Conservation (phyloP, 2,329 filamentous ascomycete genomes). For the Epicoccum nigrum region DNA sequence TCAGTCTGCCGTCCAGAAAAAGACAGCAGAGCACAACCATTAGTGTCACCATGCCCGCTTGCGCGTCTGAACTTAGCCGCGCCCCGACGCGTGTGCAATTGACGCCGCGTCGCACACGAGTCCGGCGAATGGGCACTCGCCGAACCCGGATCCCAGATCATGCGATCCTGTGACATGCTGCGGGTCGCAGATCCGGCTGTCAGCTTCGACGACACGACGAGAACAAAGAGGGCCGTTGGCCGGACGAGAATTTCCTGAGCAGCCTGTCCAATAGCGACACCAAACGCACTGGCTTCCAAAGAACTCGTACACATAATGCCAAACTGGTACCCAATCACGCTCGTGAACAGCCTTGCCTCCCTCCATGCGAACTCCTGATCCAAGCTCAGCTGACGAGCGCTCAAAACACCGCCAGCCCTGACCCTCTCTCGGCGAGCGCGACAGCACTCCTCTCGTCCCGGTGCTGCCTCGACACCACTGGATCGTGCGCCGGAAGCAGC, state of each 20-base stretch:
- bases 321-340: slow-evolving; percentile 11
- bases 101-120: slow-evolving; percentile 13
- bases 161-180: slow-evolving; percentile 12
- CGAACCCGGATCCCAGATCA: slow-evolving; percentile 8
- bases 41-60: slow-evolving; percentile 14
- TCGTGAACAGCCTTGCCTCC: slow-evolving; percentile 11
- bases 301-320: not conserved
- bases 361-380: slow-evolving; percentile 12
- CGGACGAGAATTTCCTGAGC: not conserved
- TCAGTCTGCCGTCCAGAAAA: not conserved
- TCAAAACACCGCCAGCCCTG: not conserved
- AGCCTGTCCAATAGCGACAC: slow-evolving; percentile 1
- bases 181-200: slow-evolving; percentile 9
- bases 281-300: not conserved
- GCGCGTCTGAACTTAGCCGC: slow-evolving; percentile 14
- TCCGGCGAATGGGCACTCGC: not conserved
- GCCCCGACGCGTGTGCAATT: slow-evolving; percentile 8
- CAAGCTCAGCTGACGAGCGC: slow-evolving; percentile 14
- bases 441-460: not conserved
- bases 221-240: too few species aligned
- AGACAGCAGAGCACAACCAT: not conserved
- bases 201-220: slow-evolving; percentile 9
- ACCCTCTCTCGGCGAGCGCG: not conserved
- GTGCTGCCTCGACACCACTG: not conserved
- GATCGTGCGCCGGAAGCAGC: slow-evolving; percentile 2